A percentile compares a stretch with the other conserved stretches of the same genome.
Evolutionary conservation across 1,284 basidiomycete species (phyloP).

Genomic region (Agaricales sp.): DNA sequence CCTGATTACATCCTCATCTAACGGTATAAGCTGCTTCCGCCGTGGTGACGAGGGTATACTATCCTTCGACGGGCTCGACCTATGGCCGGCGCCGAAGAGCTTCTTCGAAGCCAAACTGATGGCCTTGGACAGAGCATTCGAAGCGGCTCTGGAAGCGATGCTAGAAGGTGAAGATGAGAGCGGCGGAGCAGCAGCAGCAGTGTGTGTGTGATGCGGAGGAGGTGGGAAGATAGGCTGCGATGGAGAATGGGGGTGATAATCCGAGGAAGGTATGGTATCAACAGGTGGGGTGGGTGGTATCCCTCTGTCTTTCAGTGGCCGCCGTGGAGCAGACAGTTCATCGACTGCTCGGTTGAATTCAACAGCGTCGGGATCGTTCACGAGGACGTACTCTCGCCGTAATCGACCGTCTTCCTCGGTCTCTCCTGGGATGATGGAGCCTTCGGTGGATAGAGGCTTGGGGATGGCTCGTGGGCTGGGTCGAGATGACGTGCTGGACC

Average conservation of each 20-base stretch:
- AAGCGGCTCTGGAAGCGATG: slow-evolving; percentile 42
- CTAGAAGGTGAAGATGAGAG: slow-evolving; percentile 59
- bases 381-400: slow-evolving; percentile 68
- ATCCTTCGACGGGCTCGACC: slow-evolving; percentile 27
- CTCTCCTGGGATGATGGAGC: slow-evolving; percentile 68
- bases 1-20: slow-evolving; percentile 31
- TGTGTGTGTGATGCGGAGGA: too few species aligned
- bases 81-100: slow-evolving; percentile 60
- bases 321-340: slow-evolving; percentile 43
- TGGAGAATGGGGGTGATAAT: slow-evolving; percentile 47
- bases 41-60: slow-evolving; percentile 39
- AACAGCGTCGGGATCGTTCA: slow-evolving; percentile 63
- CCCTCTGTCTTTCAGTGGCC: slow-evolving; percentile 44
- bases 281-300: slow-evolving; percentile 32
- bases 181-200: slow-evolving; percentile 29
- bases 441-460: slow-evolving; percentile 44
- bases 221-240: slow-evolving; percentile 52
- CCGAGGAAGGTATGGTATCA: slow-evolving; percentile 26
- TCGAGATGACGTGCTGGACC: slow-evolving; percentile 8
- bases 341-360: slow-evolving; percentile 74
- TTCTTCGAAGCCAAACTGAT: slow-evolving; percentile 86
- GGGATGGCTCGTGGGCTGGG: slow-evolving; percentile 4
- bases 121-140: slow-evolving; percentile 77
- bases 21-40: slow-evolving; percentile 35
- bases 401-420: slow-evolving; percentile 70